phyloP scores from a whole-genome alignment of 108 stramenopile genomes.

The Phaeodactylum tricornutum region DNA sequence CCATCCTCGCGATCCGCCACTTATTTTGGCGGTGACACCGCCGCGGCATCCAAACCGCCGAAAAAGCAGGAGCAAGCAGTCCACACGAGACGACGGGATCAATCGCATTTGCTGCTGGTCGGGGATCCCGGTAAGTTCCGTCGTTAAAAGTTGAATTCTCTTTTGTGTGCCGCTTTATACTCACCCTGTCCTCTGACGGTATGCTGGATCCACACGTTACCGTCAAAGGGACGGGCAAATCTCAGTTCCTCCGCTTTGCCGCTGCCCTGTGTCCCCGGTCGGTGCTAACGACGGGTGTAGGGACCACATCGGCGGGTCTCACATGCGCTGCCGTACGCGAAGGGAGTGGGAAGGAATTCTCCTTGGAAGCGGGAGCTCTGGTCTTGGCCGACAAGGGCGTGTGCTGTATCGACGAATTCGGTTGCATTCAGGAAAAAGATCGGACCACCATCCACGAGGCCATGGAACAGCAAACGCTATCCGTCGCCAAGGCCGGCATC shows the following conservation, averaged over 20 bases:
- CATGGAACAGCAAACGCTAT: slow-evolving; percentile 97
- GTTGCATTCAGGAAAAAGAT: slow-evolving; percentile 74
- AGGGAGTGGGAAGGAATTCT: slow-evolving; percentile 79
- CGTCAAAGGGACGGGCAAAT: slow-evolving; percentile 64
- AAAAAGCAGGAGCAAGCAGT: slow-evolving; percentile 18
- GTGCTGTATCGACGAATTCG: slow-evolving; percentile 96
- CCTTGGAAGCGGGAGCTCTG: slow-evolving; percentile 94
- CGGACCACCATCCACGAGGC: slow-evolving; percentile 95
- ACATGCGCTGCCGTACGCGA: slow-evolving; percentile 97
- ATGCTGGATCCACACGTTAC: slow-evolving; percentile 34
- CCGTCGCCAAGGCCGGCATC: slow-evolving; percentile 96
- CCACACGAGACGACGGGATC: slow-evolving; percentile 51
- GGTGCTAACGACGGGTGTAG: slow-evolving; percentile 94
- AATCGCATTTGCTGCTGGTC: slow-evolving; percentile 84
- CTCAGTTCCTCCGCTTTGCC: slow-evolving; percentile 93
- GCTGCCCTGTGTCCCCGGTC: slow-evolving; percentile 83
- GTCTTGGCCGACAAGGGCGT: slow-evolving; percentile 94
- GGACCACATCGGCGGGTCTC: slow-evolving; percentile 95
- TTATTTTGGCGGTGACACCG: background rate
- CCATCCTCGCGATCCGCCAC: background rate
- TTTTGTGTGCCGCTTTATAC: background rate
- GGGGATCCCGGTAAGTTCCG: slow-evolving; percentile 91
- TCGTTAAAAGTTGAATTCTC: slow-evolving; percentile 23
- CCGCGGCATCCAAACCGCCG: background rate
- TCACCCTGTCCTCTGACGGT: background rate